phyloP scores from a whole-genome alignment of 1,139 yeast species.

The Pichia sp. region DNA sequence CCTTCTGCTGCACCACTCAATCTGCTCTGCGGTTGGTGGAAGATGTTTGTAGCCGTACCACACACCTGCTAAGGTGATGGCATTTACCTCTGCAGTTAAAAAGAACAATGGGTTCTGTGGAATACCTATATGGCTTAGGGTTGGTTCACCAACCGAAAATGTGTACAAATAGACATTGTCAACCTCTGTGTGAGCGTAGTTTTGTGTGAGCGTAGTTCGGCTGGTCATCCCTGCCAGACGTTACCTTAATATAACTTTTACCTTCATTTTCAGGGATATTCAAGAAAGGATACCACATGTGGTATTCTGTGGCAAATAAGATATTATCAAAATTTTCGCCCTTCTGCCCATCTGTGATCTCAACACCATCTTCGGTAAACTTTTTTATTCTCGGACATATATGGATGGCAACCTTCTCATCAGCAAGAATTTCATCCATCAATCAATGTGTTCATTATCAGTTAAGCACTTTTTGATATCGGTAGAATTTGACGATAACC shows the following conservation, averaged over 20 bases:
- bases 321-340: slow-evolving; percentile 37
- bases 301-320: slow-evolving; percentile 47
- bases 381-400: slow-evolving; percentile 17
- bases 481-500: not conserved
- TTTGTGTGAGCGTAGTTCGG: slow-evolving; percentile 21
- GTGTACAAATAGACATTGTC: slow-evolving; percentile 39
- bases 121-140: slow-evolving; percentile 41
- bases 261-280: slow-evolving; percentile 25
- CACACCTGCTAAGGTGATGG: slow-evolving; percentile 46
- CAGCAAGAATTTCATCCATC: slow-evolving; percentile 1
- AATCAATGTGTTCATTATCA: not conserved
- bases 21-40: slow-evolving; percentile 27
- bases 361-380: slow-evolving; percentile 24
- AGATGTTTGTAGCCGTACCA: slow-evolving; percentile 34
- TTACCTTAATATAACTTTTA: slow-evolving; percentile 22
- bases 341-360: slow-evolving; percentile 36
- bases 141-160: slow-evolving; percentile 41
- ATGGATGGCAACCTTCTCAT: not conserved
- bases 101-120: slow-evolving; percentile 40
- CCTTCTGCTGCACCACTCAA: slow-evolving; percentile 22
- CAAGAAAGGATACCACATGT: slow-evolving; percentile 39
- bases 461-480: not conserved
- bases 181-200: slow-evolving; percentile 8
- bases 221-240: slow-evolving; percentile 20
- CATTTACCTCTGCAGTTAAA: slow-evolving; percentile 41